Percentiles rank a stretch among this genome's conserved stretches.
phyloP scores from a whole-genome alignment of 2,329 filamentous ascomycete species.

The Pestalotiopsis sp. region DNA sequence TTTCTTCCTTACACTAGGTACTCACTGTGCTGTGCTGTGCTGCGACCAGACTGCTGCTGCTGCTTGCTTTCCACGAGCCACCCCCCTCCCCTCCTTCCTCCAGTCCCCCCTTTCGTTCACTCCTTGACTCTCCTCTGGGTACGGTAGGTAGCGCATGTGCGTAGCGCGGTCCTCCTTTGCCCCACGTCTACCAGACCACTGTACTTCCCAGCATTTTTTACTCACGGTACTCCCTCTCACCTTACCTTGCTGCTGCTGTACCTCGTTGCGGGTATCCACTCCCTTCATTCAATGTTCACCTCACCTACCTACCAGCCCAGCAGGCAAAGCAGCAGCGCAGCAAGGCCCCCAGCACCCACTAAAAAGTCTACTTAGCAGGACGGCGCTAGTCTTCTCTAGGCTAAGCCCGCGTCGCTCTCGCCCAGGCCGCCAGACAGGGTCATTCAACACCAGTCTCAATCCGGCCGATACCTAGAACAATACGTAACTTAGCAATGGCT shows the following conservation, averaged over 20 bases:
- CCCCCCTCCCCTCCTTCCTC: neutral
- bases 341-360: neutral
- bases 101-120: neutral
- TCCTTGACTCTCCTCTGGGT: neutral
- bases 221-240: neutral
- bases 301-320: neutral
- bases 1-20: neutral
- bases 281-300: neutral
- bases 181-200: neutral
- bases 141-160: neutral
- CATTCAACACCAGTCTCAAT: slow-evolving; percentile 17
- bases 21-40: no score
- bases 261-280: neutral
- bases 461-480: slow-evolving; percentile 16
- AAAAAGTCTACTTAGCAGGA: neutral
- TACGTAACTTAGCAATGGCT: slow-evolving; percentile 15
- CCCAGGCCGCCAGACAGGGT: slow-evolving; percentile 12
- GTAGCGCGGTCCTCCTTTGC: neutral
- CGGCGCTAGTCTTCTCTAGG: neutral
- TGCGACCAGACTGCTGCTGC: no score
- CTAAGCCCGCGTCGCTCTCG: slow-evolving; percentile 11
- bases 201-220: neutral
- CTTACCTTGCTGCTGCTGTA: neutral
- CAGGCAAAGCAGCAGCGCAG: neutral
- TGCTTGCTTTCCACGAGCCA: neutral